Evolutionary conservation across 345 rosid genomes (phyloP), one percentile per base, ranked within the genome.

Genomic region (Linum tenue): DNA sequence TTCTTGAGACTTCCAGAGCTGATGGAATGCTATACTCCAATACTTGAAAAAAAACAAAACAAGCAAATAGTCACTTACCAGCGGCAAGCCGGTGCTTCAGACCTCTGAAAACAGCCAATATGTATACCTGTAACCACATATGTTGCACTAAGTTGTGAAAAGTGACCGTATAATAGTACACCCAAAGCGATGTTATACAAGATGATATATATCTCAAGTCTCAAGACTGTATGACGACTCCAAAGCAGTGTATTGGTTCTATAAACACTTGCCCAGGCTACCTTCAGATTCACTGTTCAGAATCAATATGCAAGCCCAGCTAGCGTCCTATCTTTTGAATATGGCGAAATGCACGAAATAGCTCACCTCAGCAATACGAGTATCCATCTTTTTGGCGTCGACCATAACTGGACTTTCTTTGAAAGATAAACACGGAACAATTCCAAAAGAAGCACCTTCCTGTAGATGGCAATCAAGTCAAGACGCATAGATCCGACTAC

Each of bases 11-110:
- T 12, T 65, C 14, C 11, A 3, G 3, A 56, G 15, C 42, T 10
- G n/a, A 66, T 44, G 40, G 56, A 12, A 53, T 22, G 31, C 98
- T 89, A 82, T 59, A 22, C 62, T 39, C 14, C 12, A 56, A 17
- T n/a, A 48, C 53, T 48, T 67, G 7, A 40, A 64, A 39, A 17
- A 22, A 38, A 53, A 62, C n/a, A 6, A 37, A 48, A 12, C 58
- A 37, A 5, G 39, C 50, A n/a, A 59, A 5, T 59, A 16, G 43
- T 12, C 59, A 38, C 31, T 67, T 85, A 91, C 98, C 96, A 70
- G 96, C 96, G 73, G 98, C 98, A 75, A 87, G 95, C 66, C 95
- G 90, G 79, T 89, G 86, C 77, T 84, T 89, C 76, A 91, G 92
- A 78, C 95, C 88, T 81, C 82, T 87, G 72, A 92, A 77, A 68